Evolutionary conservation across 176 grass and related monocot species (phyloP), one percentile per base, ranked within the genome.

Genomic region (Oryza glumipatula): DNA sequence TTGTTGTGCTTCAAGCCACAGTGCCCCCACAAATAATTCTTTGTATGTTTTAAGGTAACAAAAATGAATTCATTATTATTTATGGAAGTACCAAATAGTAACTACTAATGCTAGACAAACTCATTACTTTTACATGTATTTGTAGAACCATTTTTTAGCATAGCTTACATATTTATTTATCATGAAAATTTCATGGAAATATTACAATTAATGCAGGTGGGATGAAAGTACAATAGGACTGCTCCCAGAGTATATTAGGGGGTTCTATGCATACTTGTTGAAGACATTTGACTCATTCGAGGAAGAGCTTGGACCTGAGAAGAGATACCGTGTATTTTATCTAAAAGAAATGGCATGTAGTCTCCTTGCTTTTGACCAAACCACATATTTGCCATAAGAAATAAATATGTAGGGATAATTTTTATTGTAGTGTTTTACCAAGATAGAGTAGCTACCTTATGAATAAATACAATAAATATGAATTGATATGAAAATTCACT

Each of bases 261-360:
- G 77, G 60, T 80, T 89, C 82, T 84, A 84, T 70, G 6, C 68
- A 36, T 76, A 49, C n/a, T 3, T 76, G 1, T 32, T 84, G 70
- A 79, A 89, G 48, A 84, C 87, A 64, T 89, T 89, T 75, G 16
- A 48, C 38, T 84, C 61, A 26, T 80, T 88, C 80, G 81, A 75
- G 63, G 48, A 80, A 75, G 87, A 60, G 43, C 28, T 89, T 30
- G 76, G 87, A 28, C 24, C 38, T 76, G 28, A 75, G 72, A 82
- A 82, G 51, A 76, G 49, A 6, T 80, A 84, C 2, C 49, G n/a
- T 69, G 76, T 85, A 30, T 23, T 80, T 63, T 80, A 84, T 39
- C 76, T 89, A 15, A 84, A 89, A 76, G 61, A 89, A 35, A 21
- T 16, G 70, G 87, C 11, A 72, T 70, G 87, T 84, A 73, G 28